These are phyloP conservation scores for Hypoxylon perforatum DNA, from an alignment of 495 filamentous ascomycete species.

Conservation along the genomic window DNA sequence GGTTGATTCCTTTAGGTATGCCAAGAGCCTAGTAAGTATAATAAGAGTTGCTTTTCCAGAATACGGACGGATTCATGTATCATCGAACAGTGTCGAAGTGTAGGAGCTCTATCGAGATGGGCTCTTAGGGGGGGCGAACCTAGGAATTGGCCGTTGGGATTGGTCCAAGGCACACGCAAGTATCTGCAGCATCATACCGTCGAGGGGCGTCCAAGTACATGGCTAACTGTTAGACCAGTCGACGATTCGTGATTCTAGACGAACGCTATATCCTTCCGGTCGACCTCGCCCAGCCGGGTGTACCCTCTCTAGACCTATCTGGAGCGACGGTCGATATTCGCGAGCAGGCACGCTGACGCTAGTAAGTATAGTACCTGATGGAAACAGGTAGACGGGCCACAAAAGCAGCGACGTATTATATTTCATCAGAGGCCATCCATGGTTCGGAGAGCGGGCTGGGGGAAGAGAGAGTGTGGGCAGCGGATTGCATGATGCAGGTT, in stretches of 20 bases:
- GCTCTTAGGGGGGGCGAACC: conserved; percentile 17
- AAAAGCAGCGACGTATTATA: conserved; percentile 56
- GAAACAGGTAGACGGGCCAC: conserved; percentile 26
- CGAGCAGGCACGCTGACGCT: conserved; percentile 57
- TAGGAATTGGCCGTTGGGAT: conserved; percentile 24
- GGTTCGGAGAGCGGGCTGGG: conserved; percentile 43
- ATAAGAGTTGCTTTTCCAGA: conserved; percentile 19
- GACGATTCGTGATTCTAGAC: conserved; percentile 20
- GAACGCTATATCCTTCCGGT: conserved; percentile 16
- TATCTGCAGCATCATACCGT: conserved; percentile 13
- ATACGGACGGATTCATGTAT: conserved; percentile 2
- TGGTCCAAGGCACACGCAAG: conserved; percentile 24
- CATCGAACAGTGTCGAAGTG: conserved; percentile 6
- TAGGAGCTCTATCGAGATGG: conserved; percentile 21
- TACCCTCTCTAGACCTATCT: conserved; percentile 33
- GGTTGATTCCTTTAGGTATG: conserved; percentile 21
- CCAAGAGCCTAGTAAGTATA: conserved; percentile 33
- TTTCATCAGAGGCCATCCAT: conserved; percentile 33
- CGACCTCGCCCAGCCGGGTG: conserved; percentile 32
- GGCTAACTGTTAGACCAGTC: conserved; percentile 18
- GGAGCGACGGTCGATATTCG: conserved; percentile 34
- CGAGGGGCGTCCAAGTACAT: conserved; percentile 21
- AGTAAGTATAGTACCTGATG: conserved; percentile 38
- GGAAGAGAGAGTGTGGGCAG: conserved; percentile 29
- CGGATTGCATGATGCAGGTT: conserved; percentile 42